Percentiles rank a stretch among this genome's conserved stretches.
Conservation (phyloP, 2,329 filamentous ascomycete species). For the Penicillium capsulatum region DNA sequence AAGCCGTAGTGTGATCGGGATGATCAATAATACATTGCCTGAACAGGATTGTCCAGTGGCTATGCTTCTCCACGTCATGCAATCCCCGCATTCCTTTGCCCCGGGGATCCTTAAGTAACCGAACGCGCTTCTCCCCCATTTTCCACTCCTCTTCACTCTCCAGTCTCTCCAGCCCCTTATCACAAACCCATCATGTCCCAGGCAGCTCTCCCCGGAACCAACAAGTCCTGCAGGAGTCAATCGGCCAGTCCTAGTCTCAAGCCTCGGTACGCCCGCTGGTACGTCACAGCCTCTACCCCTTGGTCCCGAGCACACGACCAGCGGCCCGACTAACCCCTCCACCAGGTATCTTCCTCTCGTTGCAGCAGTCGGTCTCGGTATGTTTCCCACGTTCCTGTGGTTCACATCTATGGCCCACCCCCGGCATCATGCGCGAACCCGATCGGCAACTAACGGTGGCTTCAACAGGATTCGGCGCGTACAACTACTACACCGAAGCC, state of each 20-base stretch:
- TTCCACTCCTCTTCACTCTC: conserved; percentile 7
- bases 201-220: conserved; percentile 17
- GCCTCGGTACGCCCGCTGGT: conserved; percentile 18
- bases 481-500: conserved; percentile 22
- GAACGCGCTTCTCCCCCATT: conserved; percentile 1
- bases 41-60: no score
- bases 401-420: background rate
- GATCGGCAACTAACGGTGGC: conserved; percentile 3
- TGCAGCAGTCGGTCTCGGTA: conserved; percentile 21
- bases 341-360: conserved; percentile 19
- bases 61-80: conserved; percentile 20
- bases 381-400: background rate
- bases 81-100: conserved; percentile 13
- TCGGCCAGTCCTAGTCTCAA: conserved; percentile 13
- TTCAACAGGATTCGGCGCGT: conserved; percentile 22
- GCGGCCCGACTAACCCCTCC: no score
- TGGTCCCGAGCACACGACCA: background rate
- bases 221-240: conserved; percentile 12
- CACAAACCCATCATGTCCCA: conserved; percentile 22
- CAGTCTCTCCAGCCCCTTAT: no score
- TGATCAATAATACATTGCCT: no score
- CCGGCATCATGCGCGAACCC: background rate
- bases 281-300: conserved; percentile 4
- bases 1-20: no score
- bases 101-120: conserved; percentile 3